Percentiles rank a stretch among this genome's conserved stretches.
phyloP scores from a whole-genome alignment of 2,329 filamentous ascomycete species.

The Periconia digitata region DNA sequence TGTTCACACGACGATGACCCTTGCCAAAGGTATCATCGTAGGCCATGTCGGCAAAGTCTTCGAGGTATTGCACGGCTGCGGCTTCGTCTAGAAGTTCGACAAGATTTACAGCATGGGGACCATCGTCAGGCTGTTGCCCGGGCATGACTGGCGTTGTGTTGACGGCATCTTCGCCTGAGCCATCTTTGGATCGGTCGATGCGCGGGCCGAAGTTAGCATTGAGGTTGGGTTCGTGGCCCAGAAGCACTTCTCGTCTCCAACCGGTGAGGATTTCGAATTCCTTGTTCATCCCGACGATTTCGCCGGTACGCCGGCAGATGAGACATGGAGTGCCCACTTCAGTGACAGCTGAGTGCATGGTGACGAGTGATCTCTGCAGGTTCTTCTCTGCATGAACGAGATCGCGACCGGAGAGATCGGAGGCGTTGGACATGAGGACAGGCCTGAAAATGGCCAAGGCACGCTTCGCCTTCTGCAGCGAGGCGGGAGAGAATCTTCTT shows the following conservation, averaged over 20 bases:
- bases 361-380: conserved; percentile 87
- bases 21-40: conserved; percentile 88
- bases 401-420: conserved; percentile 84
- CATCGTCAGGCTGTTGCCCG: conserved; percentile 34
- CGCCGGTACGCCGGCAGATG: conserved; percentile 87
- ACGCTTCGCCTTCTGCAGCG: conserved; percentile 80
- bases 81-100: conserved; percentile 93
- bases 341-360: conserved; percentile 89
- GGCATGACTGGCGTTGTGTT: conserved; percentile 51
- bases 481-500: conserved; percentile 74
- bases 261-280: conserved; percentile 96
- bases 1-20: conserved; percentile 78
- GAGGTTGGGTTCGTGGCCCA: conserved; percentile 83
- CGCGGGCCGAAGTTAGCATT: conserved; percentile 76
- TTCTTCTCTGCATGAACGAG: conserved; percentile 97
- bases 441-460: conserved; percentile 87
- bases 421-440: conserved; percentile 88
- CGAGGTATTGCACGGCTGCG: conserved; percentile 90
- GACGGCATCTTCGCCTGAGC: conserved; percentile 30
- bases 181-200: conserved; percentile 28
- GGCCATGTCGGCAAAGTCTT: conserved; percentile 89
- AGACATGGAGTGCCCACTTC: conserved; percentile 88
- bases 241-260: conserved; percentile 85
- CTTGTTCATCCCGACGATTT: conserved; percentile 93
- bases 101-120: conserved; percentile 78